phyloP scores from a whole-genome alignment of 1,284 basidiomycete species.

The Ceratobasidium sp. region DNA sequence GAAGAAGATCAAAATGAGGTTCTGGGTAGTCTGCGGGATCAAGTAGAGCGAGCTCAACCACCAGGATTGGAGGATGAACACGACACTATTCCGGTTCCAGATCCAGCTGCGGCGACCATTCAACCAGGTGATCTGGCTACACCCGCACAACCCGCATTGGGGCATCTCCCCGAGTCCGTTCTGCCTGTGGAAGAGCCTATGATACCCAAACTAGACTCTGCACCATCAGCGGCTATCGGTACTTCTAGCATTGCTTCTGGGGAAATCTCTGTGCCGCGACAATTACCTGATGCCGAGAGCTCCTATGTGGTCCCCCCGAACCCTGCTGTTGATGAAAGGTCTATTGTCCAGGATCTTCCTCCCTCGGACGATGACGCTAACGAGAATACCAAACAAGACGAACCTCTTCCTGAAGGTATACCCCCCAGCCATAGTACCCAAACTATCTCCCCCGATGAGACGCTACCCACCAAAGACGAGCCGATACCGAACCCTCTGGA shows the following conservation, averaged over 20 bases:
- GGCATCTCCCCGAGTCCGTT: neutral
- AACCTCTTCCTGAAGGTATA: neutral
- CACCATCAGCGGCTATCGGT: neutral
- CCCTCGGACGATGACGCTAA: neutral
- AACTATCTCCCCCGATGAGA: neutral
- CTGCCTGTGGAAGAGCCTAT: neutral
- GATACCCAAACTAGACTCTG: neutral
- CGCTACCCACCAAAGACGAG: conserved; percentile 49
- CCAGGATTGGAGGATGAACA: neutral
- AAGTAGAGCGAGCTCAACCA: neutral
- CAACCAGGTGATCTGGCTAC: neutral
- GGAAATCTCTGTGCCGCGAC: neutral
- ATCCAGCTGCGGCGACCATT: neutral
- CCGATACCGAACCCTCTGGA: conserved; percentile 8
- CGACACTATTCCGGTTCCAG: neutral
- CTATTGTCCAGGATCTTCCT: neutral
- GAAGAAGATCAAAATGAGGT: conserved; percentile 54
- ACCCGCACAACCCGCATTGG: neutral
- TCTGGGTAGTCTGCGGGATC: neutral
- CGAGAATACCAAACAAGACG: neutral
- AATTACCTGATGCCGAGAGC: neutral
- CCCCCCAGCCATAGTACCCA: neutral
- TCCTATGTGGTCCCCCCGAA: neutral
- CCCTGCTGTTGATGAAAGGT: neutral
- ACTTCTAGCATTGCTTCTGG: neutral